phyloP scores from a whole-genome alignment of 1,284 basidiomycete genomes.

The Pseudomicrostroma phylloplanum region DNA sequence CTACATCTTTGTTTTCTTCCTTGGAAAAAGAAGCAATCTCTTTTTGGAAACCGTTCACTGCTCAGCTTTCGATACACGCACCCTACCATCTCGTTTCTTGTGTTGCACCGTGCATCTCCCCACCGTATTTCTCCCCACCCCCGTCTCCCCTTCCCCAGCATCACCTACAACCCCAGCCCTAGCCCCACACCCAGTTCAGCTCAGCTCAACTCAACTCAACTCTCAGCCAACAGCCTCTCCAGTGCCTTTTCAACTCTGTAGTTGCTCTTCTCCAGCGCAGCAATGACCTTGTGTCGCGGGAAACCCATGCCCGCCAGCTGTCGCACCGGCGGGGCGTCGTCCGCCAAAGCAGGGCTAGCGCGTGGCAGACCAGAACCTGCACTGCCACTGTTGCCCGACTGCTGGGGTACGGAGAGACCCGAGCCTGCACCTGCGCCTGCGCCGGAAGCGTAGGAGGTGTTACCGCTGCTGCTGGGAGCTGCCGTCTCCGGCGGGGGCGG shows the following conservation, averaged over 20 bases:
- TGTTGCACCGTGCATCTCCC: too few relatives aligned
- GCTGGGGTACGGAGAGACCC: background rate
- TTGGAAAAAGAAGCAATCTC: too few relatives aligned
- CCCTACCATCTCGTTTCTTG: too few relatives aligned
- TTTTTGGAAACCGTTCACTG: too few relatives aligned
- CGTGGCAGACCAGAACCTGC: constrained; percentile 14
- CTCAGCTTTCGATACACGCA: too few relatives aligned
- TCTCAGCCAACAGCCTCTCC: constrained; percentile 7
- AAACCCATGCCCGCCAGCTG: constrained; percentile 50
- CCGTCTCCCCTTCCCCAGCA: too few relatives aligned
- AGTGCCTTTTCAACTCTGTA: constrained; percentile 20
- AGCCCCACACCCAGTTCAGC: background rate
- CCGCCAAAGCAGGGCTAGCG: constrained; percentile 34
- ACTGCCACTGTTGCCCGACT: background rate
- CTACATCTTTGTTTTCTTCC: too few relatives aligned
- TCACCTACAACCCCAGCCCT: too few relatives aligned
- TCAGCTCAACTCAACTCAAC: background rate
- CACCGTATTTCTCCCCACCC: too few relatives aligned
- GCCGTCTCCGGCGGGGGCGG: too few relatives aligned
- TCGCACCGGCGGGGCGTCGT: constrained; percentile 43
- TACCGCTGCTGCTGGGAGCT: too few relatives aligned
- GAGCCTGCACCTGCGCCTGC: background rate
- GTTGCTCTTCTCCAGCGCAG: constrained; percentile 44
- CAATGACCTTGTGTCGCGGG: constrained; percentile 36
- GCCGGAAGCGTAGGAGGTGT: too few relatives aligned